phyloP scores from a whole-genome alignment of 139 green algal species.

The Chlamydomonas incerta region DNA sequence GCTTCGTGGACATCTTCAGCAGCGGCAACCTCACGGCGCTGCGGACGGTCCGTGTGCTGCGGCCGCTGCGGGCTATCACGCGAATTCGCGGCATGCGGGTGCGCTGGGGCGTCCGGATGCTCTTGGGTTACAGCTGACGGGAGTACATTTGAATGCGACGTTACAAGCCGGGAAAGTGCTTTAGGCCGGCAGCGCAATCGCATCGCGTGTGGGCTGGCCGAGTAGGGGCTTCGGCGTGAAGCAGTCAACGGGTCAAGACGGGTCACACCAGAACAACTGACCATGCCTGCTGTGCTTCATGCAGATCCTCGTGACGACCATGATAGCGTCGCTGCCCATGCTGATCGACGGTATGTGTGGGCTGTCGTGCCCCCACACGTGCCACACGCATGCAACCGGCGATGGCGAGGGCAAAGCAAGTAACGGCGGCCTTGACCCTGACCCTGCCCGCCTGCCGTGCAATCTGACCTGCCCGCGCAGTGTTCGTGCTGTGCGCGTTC shows the following conservation, averaged over 20 bases:
- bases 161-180: too few species aligned
- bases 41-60: conserved; percentile 74
- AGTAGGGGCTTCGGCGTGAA: too few species aligned
- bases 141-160: too few species aligned
- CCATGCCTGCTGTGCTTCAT: neutral
- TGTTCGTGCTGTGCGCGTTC: conserved; percentile 78
- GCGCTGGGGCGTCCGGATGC: neutral
- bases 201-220: too few species aligned
- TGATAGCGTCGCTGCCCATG: conserved; percentile 78
- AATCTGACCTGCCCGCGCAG: conserved; percentile 29
- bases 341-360: conserved; percentile 58
- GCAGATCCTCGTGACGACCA: conserved; percentile 72
- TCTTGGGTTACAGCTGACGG: neutral
- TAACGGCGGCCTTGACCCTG: too few species aligned
- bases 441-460: too few species aligned
- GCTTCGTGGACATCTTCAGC: conserved; percentile 44
- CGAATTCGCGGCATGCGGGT: conserved; percentile 64
- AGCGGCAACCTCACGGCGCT: conserved; percentile 69
- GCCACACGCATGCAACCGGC: too few species aligned
- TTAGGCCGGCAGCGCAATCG: too few species aligned
- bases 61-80: conserved; percentile 78
- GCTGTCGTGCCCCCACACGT: too few species aligned
- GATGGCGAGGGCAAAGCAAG: too few species aligned
- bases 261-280: too few species aligned
- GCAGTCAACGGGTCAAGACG: too few species aligned